Conservation (phyloP, 345 rosid genomes). For the Luvunga scandens region DNA sequence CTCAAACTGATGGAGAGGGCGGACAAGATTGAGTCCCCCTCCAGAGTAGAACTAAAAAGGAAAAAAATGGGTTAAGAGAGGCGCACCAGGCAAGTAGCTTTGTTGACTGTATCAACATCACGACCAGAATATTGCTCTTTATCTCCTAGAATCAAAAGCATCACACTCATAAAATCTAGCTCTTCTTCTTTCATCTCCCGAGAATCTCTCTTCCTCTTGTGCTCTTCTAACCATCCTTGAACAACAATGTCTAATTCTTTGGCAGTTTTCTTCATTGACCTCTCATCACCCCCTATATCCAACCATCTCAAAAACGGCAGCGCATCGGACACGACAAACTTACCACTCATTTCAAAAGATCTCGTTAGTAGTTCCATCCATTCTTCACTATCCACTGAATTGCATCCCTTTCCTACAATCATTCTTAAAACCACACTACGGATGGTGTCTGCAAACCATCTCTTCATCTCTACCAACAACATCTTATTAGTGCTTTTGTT, state of each 20-base stretch:
- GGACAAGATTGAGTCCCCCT: no score
- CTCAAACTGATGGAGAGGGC: no score
- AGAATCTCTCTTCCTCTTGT: conserved; percentile 21
- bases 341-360: conserved; percentile 17
- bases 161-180: conserved; percentile 28
- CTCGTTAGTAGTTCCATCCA: conserved; percentile 4
- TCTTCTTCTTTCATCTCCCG: background rate
- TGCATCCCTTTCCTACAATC: conserved; percentile 15
- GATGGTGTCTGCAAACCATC: conserved; percentile 30
- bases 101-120: background rate
- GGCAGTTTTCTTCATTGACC: conserved; percentile 25
- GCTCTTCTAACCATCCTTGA: conserved; percentile 37
- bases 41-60: no score
- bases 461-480: conserved; percentile 26
- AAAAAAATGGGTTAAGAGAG: no score
- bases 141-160: conserved; percentile 5
- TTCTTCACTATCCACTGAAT: conserved; percentile 5
- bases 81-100: background rate
- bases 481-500: background rate
- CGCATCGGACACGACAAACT: conserved; percentile 24
- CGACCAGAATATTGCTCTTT: background rate
- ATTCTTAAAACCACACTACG: conserved; percentile 27
- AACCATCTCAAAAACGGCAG: conserved; percentile 31
- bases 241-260: conserved; percentile 20
- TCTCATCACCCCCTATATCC: conserved; percentile 36